Evolutionary conservation across 2,329 filamentous ascomycete genomes (phyloP).

Genomic region (Chaetomium globosum): DNA sequence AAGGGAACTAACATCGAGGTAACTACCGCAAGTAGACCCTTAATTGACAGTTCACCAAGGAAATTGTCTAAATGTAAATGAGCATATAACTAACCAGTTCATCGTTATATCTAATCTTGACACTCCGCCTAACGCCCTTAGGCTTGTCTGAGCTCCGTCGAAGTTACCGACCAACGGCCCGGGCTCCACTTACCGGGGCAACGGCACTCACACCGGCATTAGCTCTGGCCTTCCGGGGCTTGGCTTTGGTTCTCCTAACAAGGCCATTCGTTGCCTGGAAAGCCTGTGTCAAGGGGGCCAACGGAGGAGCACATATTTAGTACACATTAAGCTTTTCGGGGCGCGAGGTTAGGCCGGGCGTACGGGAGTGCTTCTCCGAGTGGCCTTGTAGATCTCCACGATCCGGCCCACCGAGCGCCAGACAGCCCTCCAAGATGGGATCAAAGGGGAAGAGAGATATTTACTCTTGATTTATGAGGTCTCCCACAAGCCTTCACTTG

Average conservation of each 20-base stretch:
- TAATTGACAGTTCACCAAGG: too few species aligned
- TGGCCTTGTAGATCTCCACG: not conserved
- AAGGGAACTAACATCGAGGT: too few species aligned
- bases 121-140: not conserved
- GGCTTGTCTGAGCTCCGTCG: not conserved
- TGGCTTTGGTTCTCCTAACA: not conserved
- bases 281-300: not conserved
- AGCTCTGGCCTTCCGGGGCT: not conserved
- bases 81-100: too few species aligned
- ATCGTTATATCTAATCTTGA: not conserved
- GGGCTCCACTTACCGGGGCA: not conserved
- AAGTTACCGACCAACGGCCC: slow-evolving; percentile 7
- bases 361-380: slow-evolving; percentile 2
- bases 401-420: not conserved
- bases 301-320: not conserved
- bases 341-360: not conserved
- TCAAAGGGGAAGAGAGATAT: not conserved
- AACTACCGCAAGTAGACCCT: too few species aligned
- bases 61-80: too few species aligned
- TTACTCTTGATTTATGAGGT: not conserved
- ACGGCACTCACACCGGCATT: slow-evolving; percentile 18
- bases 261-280: not conserved
- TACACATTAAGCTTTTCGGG: not conserved
- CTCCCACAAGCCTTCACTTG: not conserved
- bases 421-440: not conserved